A percentile compares a stretch with the other conserved stretches of the same genome.
These are phyloP conservation scores for Sedum album DNA, from an alignment of 164 flowering plant genomes.

Conservation along the genomic window DNA sequence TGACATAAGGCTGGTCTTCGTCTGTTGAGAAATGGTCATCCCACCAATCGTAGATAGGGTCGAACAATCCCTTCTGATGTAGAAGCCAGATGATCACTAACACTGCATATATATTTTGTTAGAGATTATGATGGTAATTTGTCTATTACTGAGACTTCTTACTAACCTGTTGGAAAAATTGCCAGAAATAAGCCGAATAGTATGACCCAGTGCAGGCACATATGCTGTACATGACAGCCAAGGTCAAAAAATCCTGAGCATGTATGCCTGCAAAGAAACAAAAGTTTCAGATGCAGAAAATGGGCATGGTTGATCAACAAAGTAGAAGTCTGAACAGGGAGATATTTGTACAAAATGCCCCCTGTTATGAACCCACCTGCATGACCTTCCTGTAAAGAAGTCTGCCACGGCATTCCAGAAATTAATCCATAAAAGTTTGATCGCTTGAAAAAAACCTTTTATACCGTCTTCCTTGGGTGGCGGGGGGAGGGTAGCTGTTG, in stretches of 20 bases:
- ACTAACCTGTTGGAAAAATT: conserved; percentile 67
- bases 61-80: conserved; percentile 81
- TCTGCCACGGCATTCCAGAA: conserved; percentile 52
- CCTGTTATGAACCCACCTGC: conserved; percentile 48
- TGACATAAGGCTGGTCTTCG: conserved; percentile 11
- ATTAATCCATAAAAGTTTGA: conserved; percentile 45
- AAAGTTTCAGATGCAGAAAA: neutral
- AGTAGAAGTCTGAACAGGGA: neutral
- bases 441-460: conserved; percentile 54
- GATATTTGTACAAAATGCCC: neutral
- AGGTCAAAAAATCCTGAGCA: conserved; percentile 80
- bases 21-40: conserved; percentile 40
- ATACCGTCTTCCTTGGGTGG: conserved; percentile 32
- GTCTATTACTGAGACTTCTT: neutral
- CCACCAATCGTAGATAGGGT: conserved; percentile 89
- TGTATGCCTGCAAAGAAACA: conserved; percentile 44
- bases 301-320: no score
- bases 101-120: conserved; percentile 57
- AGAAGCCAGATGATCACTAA: conserved; percentile 72
- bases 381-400: conserved; percentile 66
- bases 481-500: conserved; percentile 44
- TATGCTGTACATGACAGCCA: conserved; percentile 78
- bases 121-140: no score
- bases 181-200: conserved; percentile 67
- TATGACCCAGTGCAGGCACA: conserved; percentile 75